Conservation (phyloP, 116 monocot species). For the Thalassia testudinum region DNA sequence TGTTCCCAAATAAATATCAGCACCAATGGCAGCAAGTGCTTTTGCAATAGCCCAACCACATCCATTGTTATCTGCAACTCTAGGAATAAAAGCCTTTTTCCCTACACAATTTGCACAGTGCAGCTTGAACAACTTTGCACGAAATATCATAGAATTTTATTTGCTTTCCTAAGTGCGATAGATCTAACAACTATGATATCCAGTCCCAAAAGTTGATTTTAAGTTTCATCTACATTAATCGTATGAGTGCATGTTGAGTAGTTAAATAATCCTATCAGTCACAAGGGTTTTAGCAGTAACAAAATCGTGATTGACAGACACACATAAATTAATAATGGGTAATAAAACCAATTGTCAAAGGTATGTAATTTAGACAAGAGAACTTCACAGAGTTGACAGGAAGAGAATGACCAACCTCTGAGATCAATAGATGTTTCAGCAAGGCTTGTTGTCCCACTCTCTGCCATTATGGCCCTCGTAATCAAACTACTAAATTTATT, state of each 20-base stretch:
- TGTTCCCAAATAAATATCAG: conserved; percentile 97
- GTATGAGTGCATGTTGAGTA: too few relatives aligned
- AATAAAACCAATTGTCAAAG: not conserved
- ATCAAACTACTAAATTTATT: conserved; percentile 11
- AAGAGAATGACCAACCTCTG: conserved; percentile 23
- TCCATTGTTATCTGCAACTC: conserved; percentile 98
- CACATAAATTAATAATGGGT: not conserved
- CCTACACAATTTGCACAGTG: conserved; percentile 13
- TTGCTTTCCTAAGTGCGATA: too few relatives aligned
- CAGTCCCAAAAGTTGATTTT: too few relatives aligned
- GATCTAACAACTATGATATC: too few relatives aligned
- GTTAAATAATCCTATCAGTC: not conserved
- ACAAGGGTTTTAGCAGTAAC: not conserved
- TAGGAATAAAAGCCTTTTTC: conserved; percentile 98
- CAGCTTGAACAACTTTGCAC: not conserved
- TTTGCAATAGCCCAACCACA: conserved; percentile 99
- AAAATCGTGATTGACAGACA: not conserved
- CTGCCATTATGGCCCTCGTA: conserved; percentile 38
- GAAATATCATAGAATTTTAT: too few relatives aligned
- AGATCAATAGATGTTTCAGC: conserved; percentile 48
- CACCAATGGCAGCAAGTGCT: conserved; percentile 96
- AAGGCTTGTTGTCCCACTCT: conserved; percentile 8
- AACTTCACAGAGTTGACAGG: too few relatives aligned
- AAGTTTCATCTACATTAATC: too few relatives aligned
- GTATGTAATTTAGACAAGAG: not conserved